Evolutionary conservation across 768 basidiomycete species (phyloP).

Genomic region (Boletellus emodensis): DNA sequence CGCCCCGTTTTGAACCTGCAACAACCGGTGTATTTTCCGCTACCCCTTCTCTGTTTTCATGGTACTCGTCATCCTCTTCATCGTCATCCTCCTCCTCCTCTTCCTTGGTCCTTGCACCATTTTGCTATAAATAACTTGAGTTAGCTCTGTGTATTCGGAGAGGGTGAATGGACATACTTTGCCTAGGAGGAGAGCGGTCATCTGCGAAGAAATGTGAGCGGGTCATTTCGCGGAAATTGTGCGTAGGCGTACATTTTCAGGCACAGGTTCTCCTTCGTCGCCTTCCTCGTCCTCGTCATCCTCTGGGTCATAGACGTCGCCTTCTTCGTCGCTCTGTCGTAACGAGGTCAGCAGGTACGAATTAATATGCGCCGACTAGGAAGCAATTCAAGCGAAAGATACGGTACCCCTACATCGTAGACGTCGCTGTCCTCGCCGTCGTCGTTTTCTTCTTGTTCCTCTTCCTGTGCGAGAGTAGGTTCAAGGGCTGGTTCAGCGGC

Average conservation of each 20-base stretch:
- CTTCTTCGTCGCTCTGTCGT: conserved; percentile 20
- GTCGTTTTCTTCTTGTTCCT: conserved; percentile 5
- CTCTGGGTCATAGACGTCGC: not conserved
- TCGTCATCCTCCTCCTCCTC: conserved; percentile 19
- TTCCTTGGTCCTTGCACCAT: conserved; percentile 10
- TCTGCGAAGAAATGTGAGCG: conserved; percentile 11
- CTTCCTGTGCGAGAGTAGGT: not conserved
- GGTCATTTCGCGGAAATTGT: not conserved
- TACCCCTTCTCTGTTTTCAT: conserved; percentile 4
- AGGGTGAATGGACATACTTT: conserved; percentile 8
- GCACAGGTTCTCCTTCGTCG: not conserved
- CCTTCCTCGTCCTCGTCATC: conserved; percentile 22
- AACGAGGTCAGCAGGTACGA: not conserved
- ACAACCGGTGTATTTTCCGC: conserved; percentile 6
- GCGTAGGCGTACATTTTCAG: conserved; percentile 11
- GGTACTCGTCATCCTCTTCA: conserved; percentile 23
- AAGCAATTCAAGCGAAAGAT: not conserved
- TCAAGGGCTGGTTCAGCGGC: conserved; percentile 18
- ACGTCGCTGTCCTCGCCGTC: conserved; percentile 29
- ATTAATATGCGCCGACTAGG: not conserved
- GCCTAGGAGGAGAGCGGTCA: conserved; percentile 24
- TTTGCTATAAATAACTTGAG: conserved; percentile 3
- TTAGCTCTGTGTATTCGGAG: not conserved
- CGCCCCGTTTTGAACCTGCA: conserved; percentile 25
- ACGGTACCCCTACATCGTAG: conserved; percentile 25